Base-by-base conservation (phyloP, 2,329 filamentous ascomycete genomes). In the Aspergillus floridensis region DNA sequence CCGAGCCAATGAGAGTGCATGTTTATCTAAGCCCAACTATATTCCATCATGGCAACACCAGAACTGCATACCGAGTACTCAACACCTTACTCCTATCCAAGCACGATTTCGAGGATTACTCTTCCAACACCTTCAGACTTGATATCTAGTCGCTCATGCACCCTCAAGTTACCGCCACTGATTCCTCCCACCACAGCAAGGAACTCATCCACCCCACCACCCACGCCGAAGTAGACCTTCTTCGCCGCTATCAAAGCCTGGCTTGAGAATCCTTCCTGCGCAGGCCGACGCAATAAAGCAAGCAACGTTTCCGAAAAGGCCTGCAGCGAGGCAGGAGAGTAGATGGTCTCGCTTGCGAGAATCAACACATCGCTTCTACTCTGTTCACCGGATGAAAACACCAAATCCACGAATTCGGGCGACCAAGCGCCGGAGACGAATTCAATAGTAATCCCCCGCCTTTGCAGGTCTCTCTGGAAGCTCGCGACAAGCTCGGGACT, bases 151-250 rank as follows among this genome's bases (percentile, higher is more conserved):
- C 70, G 69, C 49, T 74, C 67, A 52, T 67, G 68, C 19, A 74
- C 70, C 24, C 67, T 63, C 57, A 77, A 31, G 57, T 63, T 57
- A 59, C 65, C 59, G 5, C 62, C 60, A 61, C 67, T 58, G 6
- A 76, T 62, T 14, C 65, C 66, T 47, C 64, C 60, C 50, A 77
- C 41, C 16, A 74, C 71, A 19, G 66, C 63, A 49, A 77, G 65
- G 64, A 88, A 85, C 38, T 84, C 84, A 72, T 87, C 84, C 10
- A 88, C 83, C 31, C 85, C 86, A 2, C 86, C 86, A 1, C 86
- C 86, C 31, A 88, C 86, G 0, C 86, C 86, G 67, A 88, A 88
- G 72, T 88, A 88, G 46, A 88, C 81, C 63, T 82, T 79, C 73
- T 88, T 88, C 2, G 86, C 86, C 8, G 84, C 86, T 5, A 88